Evolutionary conservation across 2,329 filamentous ascomycete genomes (phyloP), one percentile per base, ranked within the genome.

Genomic region (Venturia pyrina): DNA sequence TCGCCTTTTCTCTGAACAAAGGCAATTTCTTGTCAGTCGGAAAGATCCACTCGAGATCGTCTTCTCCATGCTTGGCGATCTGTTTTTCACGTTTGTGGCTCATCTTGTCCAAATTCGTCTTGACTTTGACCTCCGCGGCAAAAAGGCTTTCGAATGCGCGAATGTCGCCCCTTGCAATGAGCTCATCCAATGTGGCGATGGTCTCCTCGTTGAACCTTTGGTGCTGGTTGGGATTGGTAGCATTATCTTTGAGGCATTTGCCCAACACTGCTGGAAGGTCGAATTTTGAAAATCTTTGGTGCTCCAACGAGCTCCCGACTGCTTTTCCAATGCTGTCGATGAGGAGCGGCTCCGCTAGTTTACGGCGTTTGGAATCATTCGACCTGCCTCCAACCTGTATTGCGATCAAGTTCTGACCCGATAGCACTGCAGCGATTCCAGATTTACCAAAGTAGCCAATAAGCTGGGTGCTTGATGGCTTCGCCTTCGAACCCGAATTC

Each of bases 271-370:
- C 37, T 21, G 60, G 60, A 6, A 46, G 21, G 44, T 62, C 60
- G 28, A 62, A 28, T 28, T 43, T 62, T 15, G 60, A 60, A 50
- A 19, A 34, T 19, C 15, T n/a, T 24, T 41, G 24, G 66, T 19
- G 63, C 66, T 63, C 41, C 84, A 77, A 19, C 15, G 53, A 59
- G 32, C 28, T 34, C 10, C 53, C 53, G 5, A 59, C 53, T 2
- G 88, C 89, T 67, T 87, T 87, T 1, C 89, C 88, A 65, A 93
- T 85, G 0, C 89, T 89, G 72, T 93, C 89, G 43, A 90, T 88
- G 34, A 93, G 77, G 8, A 90, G 79, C 10, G 88, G 87, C 63
- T 74, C 74, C 4, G 71, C 70, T 19, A 48, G 15, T 69, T 73
- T 77, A n/a, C 70, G 68, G 34, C 75, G 73, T 68, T 78, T 80